Base-by-base conservation (phyloP, 2,329 filamentous ascomycete genomes). In the Aureobasidium leucospermi region DNA sequence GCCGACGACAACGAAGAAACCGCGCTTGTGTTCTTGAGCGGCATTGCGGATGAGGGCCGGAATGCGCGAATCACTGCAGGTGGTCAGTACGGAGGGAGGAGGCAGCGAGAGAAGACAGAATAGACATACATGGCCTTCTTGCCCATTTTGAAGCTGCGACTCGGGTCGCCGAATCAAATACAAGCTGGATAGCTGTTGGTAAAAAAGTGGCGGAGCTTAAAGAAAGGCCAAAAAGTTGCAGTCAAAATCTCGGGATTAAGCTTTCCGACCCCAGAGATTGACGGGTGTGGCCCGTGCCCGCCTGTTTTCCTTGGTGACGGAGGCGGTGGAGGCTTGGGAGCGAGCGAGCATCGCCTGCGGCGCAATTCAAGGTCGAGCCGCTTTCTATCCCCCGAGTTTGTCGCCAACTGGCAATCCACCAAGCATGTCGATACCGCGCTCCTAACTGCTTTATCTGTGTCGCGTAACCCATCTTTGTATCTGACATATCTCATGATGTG, bases 1-100 rank as follows among this genome's bases (percentile, higher is more conserved):
- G 70, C 94, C 94, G 47, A 99, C 93, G 28, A 99, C 86, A 60
- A 99, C 90, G 75, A 99, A 95, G 79, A 99, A 96, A 78, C 89
- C 96, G 74, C 94, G 85, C 79, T 97, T 97, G 83, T 96, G 96
- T 74, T 96, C 91, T 74, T 89, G 90, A 63, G 92, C 81, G 65
- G 89, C 88, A 88, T 96, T 96, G 73, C 87, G 85, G 70, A 96
- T 93, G 67, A 96, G 85, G 74, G 91, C 87, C 62, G 88, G 89
- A 69, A 96, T 96, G 74, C 91, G 89, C 77, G 89, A 88, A 75
- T 96, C 91, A 71, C 90, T 91, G 73, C 63, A 73, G 72, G 8
- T 75, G 76, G 45, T 64, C 36, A 42, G 23, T 15, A 38, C 28
- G 34, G 15, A 5, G 16, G 13, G 3, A 1, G 8, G 16, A 4